Evolutionary conservation across 208 protist genomes (phyloP), one percentile per base, ranked within the genome.

Genomic region (Crithidia thermophila): DNA sequence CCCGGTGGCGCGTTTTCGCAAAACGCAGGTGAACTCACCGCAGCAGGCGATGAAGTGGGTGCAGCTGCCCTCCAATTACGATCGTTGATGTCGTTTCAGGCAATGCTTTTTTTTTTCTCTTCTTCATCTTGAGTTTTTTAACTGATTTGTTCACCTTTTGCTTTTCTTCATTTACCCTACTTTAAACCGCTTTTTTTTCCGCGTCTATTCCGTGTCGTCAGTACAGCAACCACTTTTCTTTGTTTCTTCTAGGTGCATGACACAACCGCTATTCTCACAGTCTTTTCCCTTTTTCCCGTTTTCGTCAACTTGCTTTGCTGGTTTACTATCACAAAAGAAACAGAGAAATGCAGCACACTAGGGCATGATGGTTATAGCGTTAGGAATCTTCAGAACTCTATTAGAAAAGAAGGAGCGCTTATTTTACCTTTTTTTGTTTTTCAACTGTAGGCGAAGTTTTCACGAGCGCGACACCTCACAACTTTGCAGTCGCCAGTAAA

Each of bases 1-100:
- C 59, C 90, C 90, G 4, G 84, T 96, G 43, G 90, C 90, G 9
- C 85, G 90, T 20, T 94, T 96, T 67, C 81, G 90, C 39, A 90
- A 91, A 72, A 88, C 86, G 3, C 82, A 87, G 30, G 81, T 93
- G 20, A 67, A 62, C 31, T 80, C 71, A 10, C 78, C 77, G 30
- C 63, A 92, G 36, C 77, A 93, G 58, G 73, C 82, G 43, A 90
- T 95, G 80, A 79, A 93, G 50, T 95, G 90, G 90, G 51, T 90
- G 59, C 81, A 83, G 51, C 66, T 95, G 18, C 84, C 90, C 14
- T 79, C 89, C 62, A 65, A 52, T 31, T 90, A 87, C 61, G 85
- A 91, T 60, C 68, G 88, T 23, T 94, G 65, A 73, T 33, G 16
- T 3, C 14, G 37, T n/a, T n/a, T n/a, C n/a, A n/a, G n/a, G n/a